phyloP scores from a whole-genome alignment of 176 grass and related monocot genomes.

The Themeda triandra region DNA sequence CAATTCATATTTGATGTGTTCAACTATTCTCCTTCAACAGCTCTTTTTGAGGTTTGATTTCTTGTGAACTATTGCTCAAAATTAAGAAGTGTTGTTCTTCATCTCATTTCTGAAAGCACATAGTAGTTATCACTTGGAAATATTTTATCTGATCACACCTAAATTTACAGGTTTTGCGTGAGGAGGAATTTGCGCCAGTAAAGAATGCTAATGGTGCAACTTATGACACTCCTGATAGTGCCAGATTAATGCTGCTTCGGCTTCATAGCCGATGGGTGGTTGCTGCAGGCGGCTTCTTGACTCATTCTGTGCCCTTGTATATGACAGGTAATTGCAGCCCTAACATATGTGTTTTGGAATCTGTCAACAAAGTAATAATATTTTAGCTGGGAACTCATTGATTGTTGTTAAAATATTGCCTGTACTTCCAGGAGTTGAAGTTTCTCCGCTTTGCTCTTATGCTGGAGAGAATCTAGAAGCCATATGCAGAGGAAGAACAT shows the following conservation, averaged over 20 bases:
- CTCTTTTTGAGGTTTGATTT: slow-evolving; percentile 77
- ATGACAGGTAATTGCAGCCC: slow-evolving; percentile 63
- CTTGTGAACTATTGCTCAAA: not conserved
- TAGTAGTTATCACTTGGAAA: not conserved
- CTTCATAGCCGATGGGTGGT: slow-evolving; percentile 95
- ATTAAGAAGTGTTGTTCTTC: not conserved
- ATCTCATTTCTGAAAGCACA: not conserved
- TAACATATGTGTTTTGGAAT: not conserved
- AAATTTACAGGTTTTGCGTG: slow-evolving; percentile 61
- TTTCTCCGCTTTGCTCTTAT: slow-evolving; percentile 86
- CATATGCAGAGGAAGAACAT: slow-evolving; percentile 69
- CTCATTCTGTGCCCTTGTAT: slow-evolving; percentile 79
- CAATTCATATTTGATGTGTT: slow-evolving; percentile 92
- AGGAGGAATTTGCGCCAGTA: slow-evolving; percentile 96
- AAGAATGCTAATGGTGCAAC: slow-evolving; percentile 89
- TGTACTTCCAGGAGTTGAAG: slow-evolving; percentile 58
- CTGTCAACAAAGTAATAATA: not conserved
- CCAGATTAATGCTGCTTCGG: slow-evolving; percentile 79
- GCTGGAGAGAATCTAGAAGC: slow-evolving; percentile 79
- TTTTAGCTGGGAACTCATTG: not conserved
- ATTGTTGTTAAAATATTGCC: not conserved
- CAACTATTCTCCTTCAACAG: slow-evolving; percentile 74
- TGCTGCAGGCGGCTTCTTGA: slow-evolving; percentile 89
- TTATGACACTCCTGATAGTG: slow-evolving; percentile 82
- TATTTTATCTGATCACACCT: not conserved